These are phyloP conservation scores for Ceratocystis lukuohia DNA, from an alignment of 2,329 filamentous ascomycete species.

Conservation along the genomic window DNA sequence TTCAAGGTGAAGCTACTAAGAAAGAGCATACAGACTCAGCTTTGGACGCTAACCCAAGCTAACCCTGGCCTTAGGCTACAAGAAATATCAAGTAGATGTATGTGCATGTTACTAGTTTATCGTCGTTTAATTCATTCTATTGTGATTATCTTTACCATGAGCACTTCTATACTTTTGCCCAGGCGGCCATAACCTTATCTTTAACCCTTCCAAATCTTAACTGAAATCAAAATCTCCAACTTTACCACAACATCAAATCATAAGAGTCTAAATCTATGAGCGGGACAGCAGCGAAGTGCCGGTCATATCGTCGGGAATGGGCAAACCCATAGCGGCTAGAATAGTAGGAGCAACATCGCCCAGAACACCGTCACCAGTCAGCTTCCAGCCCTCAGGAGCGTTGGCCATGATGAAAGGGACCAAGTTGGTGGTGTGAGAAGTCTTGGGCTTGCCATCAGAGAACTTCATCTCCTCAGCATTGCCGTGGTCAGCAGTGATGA, in stretches of 20 bases:
- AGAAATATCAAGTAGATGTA: neutral
- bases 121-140: constrained; percentile 18
- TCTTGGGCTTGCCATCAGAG: constrained; percentile 90
- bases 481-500: constrained; percentile 92
- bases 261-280: constrained; percentile 9
- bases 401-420: constrained; percentile 98
- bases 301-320: constrained; percentile 85
- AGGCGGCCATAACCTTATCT: constrained; percentile 2
- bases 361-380: constrained; percentile 81
- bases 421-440: constrained; percentile 93
- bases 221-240: neutral
- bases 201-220: constrained; percentile 2
- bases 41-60: neutral
- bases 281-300: constrained; percentile 63
- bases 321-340: constrained; percentile 77
- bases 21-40: neutral
- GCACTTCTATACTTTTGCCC: neutral
- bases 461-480: constrained; percentile 99
- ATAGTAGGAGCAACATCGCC: constrained; percentile 96
- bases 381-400: constrained; percentile 73
- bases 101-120: neutral
- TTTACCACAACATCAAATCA: neutral
- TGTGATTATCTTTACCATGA: constrained; percentile 5
- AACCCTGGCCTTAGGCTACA: neutral
- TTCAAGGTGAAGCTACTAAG: neutral